A percentile compares a stretch with the other conserved stretches of the same genome.
Conservation (phyloP, 208 protist species). For the Wallacemonas rigidus region DNA sequence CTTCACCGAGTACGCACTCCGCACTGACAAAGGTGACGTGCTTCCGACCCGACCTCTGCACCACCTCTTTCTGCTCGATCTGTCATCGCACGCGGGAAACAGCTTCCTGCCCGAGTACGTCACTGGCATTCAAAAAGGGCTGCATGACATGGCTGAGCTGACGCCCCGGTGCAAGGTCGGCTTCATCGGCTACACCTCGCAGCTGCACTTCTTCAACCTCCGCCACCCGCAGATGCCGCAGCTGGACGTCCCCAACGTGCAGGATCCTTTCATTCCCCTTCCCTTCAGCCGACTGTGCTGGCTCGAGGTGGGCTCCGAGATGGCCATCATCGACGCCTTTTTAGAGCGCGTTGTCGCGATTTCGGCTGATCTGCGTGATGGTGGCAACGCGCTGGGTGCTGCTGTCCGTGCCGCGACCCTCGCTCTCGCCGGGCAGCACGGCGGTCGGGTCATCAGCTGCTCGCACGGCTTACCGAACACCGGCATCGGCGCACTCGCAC, state of each 20-base stretch:
- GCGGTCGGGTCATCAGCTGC: constrained; percentile 73
- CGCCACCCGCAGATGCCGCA: constrained; percentile 74
- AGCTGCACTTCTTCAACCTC: constrained; percentile 92
- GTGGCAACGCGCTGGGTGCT: constrained; percentile 70
- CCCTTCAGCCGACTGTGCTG: constrained; percentile 90
- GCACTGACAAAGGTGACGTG: constrained; percentile 35
- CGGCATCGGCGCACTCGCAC: constrained; percentile 70
- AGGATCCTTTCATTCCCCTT: constrained; percentile 90
- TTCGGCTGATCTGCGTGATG: constrained; percentile 53
- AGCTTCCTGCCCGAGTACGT: constrained; percentile 79
- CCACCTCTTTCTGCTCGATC: constrained; percentile 85
- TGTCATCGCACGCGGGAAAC: constrained; percentile 61
- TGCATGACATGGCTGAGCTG: constrained; percentile 74
- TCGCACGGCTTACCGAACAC: constrained; percentile 50
- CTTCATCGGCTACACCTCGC: constrained; percentile 88
- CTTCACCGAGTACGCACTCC: constrained; percentile 73
- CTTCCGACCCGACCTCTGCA: constrained; percentile 69
- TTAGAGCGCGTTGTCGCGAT: constrained; percentile 49
- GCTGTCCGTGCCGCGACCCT: constrained; percentile 80
- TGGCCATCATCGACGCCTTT: constrained; percentile 67
- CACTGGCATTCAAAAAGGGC: constrained; percentile 51
- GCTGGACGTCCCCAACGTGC: constrained; percentile 81
- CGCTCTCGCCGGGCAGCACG: constrained; percentile 76
- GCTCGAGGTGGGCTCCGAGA: constrained; percentile 76
- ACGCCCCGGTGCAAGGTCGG: constrained; percentile 77